phyloP scores from a whole-genome alignment of 345 rosid genomes.

The Psidium guajava region DNA sequence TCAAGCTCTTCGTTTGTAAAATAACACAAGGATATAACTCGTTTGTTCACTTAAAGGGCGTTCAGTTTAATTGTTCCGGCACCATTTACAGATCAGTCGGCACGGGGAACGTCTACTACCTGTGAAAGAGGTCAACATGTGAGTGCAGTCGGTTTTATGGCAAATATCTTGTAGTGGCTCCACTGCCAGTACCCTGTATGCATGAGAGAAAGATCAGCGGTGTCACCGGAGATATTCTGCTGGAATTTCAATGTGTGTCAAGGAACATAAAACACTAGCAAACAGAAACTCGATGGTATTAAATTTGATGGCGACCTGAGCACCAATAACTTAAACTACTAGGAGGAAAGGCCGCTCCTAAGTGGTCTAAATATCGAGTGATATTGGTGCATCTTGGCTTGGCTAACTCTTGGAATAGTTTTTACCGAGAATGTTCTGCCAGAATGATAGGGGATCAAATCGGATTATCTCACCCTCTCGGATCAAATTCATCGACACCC shows the following conservation, averaged over 20 bases:
- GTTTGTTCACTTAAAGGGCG: neutral
- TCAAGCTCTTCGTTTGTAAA: neutral
- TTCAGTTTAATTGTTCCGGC: neutral
- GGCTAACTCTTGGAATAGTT: neutral
- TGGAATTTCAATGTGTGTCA: neutral
- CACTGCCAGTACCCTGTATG: conserved; percentile 19
- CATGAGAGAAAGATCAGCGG: neutral
- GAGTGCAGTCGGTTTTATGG: conserved; percentile 24
- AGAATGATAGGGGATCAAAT: neutral
- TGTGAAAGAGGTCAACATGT: conserved; percentile 31
- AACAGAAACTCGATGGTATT: neutral
- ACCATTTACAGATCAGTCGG: neutral
- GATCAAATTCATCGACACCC: conserved; percentile 30
- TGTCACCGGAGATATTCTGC: neutral
- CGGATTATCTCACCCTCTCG: conserved; percentile 17
- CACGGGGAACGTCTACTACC: conserved; percentile 8
- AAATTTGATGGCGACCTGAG: neutral
- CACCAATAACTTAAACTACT: neutral
- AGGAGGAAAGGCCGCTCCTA: neutral
- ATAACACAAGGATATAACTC: neutral
- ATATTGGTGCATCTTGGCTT: neutral
- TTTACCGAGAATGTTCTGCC: neutral
- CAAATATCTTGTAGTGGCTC: conserved; percentile 26
- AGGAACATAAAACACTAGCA: neutral
- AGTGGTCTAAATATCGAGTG: neutral